Evolutionary conservation across 345 rosid species (phyloP).

Genomic region (Carallia pectinifolia): DNA sequence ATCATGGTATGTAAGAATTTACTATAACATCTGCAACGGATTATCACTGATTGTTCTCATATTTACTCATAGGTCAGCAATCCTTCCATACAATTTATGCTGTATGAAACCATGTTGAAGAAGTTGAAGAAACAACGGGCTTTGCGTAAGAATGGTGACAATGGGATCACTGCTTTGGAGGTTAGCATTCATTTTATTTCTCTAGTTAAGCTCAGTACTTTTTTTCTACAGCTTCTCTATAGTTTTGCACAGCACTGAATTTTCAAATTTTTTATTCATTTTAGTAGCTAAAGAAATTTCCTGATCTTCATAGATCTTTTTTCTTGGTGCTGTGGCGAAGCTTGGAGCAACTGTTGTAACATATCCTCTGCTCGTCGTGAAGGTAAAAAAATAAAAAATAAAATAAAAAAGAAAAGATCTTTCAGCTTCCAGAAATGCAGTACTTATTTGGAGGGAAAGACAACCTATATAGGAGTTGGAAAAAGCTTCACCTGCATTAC

Average conservation of each 20-base stretch:
- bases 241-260: background rate
- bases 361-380: slow-evolving; percentile 92
- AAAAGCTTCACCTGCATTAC: background rate
- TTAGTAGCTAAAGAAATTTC: slow-evolving; percentile 15
- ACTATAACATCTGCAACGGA: slow-evolving; percentile 24
- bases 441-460: slow-evolving; percentile 1
- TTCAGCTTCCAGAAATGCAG: background rate
- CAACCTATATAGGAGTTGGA: background rate
- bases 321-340: slow-evolving; percentile 96
- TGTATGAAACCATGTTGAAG: slow-evolving; percentile 89
- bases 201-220: background rate
- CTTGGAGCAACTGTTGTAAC: slow-evolving; percentile 95
- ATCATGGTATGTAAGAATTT: slow-evolving; percentile 72
- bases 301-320: slow-evolving; percentile 59
- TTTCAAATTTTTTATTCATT: slow-evolving; percentile 4
- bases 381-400: slow-evolving; percentile 39
- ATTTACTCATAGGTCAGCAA: slow-evolving; percentile 71
- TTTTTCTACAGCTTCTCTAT: slow-evolving; percentile 4
- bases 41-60: slow-evolving; percentile 32
- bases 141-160: slow-evolving; percentile 45
- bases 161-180: slow-evolving; percentile 72
- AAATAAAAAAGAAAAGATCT: too few species aligned
- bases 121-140: slow-evolving; percentile 65
- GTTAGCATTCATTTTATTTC: slow-evolving; percentile 34
- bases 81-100: slow-evolving; percentile 96